phyloP scores from a whole-genome alignment of 2,329 filamentous ascomycete genomes.

The Neopestalotiopsis sp. region DNA sequence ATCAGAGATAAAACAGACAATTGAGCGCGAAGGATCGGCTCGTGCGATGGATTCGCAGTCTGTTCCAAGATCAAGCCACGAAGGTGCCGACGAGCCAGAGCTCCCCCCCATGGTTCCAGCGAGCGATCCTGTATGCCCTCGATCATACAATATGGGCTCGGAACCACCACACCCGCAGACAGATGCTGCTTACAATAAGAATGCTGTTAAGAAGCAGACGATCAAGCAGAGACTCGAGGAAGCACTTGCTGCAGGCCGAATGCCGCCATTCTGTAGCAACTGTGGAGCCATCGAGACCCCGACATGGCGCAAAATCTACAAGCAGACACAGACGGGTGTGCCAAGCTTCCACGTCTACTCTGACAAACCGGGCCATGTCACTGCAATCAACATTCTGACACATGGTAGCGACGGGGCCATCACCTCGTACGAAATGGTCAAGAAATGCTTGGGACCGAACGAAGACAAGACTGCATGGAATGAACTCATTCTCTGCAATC shows the following conservation, averaged over 20 bases:
- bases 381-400: slow-evolving; percentile 73
- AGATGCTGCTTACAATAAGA: slow-evolving; percentile 60
- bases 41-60: slow-evolving; percentile 27
- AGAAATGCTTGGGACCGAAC: slow-evolving; percentile 68
- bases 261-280: slow-evolving; percentile 88
- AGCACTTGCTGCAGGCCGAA: slow-evolving; percentile 77
- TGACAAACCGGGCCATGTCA: slow-evolving; percentile 73
- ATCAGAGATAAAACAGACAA: slow-evolving; percentile 15
- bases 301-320: slow-evolving; percentile 93
- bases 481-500: slow-evolving; percentile 85
- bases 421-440: slow-evolving; percentile 74
- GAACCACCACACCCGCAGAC: slow-evolving; percentile 49
- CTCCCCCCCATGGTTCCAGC: slow-evolving; percentile 44
- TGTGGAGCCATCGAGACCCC: slow-evolving; percentile 96
- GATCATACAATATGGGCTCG: slow-evolving; percentile 36
- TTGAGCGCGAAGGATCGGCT: slow-evolving; percentile 15
- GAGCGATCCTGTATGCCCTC: slow-evolving; percentile 49
- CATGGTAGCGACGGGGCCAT: slow-evolving; percentile 67
- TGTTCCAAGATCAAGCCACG: slow-evolving; percentile 24
- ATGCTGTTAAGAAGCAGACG: slow-evolving; percentile 66
- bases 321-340: slow-evolving; percentile 73
- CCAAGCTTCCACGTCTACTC: slow-evolving; percentile 75
- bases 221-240: slow-evolving; percentile 64
- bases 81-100: slow-evolving; percentile 32
- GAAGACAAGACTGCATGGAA: slow-evolving; percentile 72